A percentile compares a stretch with the other conserved stretches of the same genome.
Conservation (phyloP, 2,329 filamentous ascomycete genomes). For the Plenodomus lindquistii region DNA sequence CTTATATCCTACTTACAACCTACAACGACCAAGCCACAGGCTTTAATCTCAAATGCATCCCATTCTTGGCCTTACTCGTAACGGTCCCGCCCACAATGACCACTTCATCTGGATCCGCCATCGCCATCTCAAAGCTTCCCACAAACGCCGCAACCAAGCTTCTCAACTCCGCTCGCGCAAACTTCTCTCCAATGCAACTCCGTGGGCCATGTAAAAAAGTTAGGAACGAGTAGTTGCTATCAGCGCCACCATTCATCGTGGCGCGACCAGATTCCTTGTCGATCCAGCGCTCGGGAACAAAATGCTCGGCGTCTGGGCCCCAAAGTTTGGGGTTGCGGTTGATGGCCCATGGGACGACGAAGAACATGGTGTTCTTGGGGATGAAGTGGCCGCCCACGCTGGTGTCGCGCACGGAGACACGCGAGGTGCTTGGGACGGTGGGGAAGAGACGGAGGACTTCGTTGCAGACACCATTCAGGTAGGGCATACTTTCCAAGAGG, state of each 20-base stretch:
- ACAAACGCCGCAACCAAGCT: constrained; percentile 42
- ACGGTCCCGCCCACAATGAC: constrained; percentile 40
- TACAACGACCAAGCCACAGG: constrained; percentile 19
- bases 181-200: constrained; percentile 46
- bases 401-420: constrained; percentile 38
- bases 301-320: constrained; percentile 48
- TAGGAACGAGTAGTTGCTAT: constrained; percentile 47
- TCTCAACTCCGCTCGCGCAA: constrained; percentile 44
- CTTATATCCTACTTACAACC: background rate
- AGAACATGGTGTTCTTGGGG: constrained; percentile 44
- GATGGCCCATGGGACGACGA: constrained; percentile 48
- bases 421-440: constrained; percentile 41
- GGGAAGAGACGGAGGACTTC: constrained; percentile 47
- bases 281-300: constrained; percentile 53
- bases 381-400: constrained; percentile 40
- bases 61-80: constrained; percentile 45
- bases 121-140: constrained; percentile 38
- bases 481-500: constrained; percentile 50
- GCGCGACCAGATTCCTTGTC: constrained; percentile 41
- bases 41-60: constrained; percentile 42
- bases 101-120: constrained; percentile 37
- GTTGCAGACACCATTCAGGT: constrained; percentile 53
- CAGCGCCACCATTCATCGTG: constrained; percentile 46
- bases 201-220: constrained; percentile 51
- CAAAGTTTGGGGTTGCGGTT: constrained; percentile 50